Base-by-base conservation (phyloP, 495 filamentous ascomycete species). In the Penicillium desertorum region DNA sequence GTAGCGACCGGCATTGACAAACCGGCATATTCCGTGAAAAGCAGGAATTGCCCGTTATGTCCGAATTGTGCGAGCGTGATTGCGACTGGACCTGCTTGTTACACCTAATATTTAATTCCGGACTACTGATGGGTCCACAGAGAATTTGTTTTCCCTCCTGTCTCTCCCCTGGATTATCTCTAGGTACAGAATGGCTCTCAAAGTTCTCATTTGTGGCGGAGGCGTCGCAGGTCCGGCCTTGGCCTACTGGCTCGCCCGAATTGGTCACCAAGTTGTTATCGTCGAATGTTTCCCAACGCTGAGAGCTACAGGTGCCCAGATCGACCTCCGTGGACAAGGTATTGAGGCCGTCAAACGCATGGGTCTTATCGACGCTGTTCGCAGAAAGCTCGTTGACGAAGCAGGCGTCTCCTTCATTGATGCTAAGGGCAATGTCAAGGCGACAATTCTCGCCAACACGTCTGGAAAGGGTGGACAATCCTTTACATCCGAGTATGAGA, bases 401-500 rank as follows among this genome's bases (percentile, higher is more conserved):
- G 57, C 51, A 5, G 77, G 76, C 2, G 27, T 73, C 16, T n/a
- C 60, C 12, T 16, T 77, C 11, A 62, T 79, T 14, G 71, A 79
- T 53, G 56, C 58, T 2, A 17, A 65, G 5, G 68, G 69, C 9
- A 67, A 59, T 5, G 17, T 44, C 20, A 45, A 58, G 20, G 75
- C 60, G 4, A 60, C 47, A 8, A 58, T 79, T 16, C 54, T 61
- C 45, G 69, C 68, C 34, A 73, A 71, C 51, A 66, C 70, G 29
- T 56, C 69, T 4, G 70, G 71, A 3, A 62, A 75, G 25, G 72
- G 72, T 1, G 54, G 65, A 20, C 63, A 66, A 25, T 54, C 57
- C 19, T 56, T 79, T 9, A 78, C 74, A 7, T 73, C 68, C 12
- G 75, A 80, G 39, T 79, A 61, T 51, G 77, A 81, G 59, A 78